Conservation (phyloP, 495 filamentous ascomycete genomes). For the Xylaria nigripes region DNA sequence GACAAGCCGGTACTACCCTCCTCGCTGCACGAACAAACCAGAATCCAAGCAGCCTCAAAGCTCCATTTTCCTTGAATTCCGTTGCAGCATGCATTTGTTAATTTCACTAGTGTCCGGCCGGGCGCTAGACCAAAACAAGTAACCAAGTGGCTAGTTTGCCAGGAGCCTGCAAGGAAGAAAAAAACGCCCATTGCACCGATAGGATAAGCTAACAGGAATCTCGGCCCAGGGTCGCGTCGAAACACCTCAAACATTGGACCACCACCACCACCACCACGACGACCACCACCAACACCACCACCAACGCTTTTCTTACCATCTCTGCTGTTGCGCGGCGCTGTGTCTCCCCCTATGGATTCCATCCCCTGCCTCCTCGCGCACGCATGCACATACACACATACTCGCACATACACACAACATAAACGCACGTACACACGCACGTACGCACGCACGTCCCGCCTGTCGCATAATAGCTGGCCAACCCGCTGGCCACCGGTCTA, state of each 20-base stretch:
- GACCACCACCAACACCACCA: no score
- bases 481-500: constrained; percentile 13
- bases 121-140: constrained; percentile 27
- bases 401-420: constrained; percentile 1
- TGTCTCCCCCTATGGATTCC: constrained; percentile 13
- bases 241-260: constrained; percentile 33
- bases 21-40: constrained; percentile 22
- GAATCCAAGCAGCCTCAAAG: constrained; percentile 28
- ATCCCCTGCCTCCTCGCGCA: constrained; percentile 11
- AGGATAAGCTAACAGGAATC: constrained; percentile 30
- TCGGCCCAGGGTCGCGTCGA: constrained; percentile 33
- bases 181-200: constrained; percentile 30
- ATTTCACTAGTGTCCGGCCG: constrained; percentile 9
- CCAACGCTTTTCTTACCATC: constrained; percentile 22
- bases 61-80: constrained; percentile 25
- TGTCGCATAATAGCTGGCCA: constrained; percentile 7
- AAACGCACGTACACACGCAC: constrained; percentile 1
- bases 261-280: constrained; percentile 23
- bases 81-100: constrained; percentile 16
- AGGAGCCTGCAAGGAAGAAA: constrained; percentile 7
- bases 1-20: constrained; percentile 4
- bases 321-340: constrained; percentile 21
- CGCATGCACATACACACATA: constrained; percentile 4
- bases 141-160: constrained; percentile 16
- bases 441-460: constrained; percentile 13